Evolutionary conservation across 2,329 filamentous ascomycete species (phyloP).

Genomic region (Neofusicoccum sp.): DNA sequence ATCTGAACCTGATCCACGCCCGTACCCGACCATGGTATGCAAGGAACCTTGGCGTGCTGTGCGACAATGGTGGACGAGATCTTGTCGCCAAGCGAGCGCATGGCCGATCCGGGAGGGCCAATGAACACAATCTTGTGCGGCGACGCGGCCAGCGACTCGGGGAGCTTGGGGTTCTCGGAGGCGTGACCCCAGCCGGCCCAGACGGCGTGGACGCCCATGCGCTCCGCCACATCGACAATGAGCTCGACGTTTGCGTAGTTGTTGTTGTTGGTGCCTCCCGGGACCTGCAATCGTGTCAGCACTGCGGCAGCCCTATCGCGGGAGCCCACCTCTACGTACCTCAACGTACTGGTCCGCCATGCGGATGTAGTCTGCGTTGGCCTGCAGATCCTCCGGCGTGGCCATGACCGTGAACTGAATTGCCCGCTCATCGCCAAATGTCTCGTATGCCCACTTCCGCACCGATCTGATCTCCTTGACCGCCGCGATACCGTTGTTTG

Average conservation of each 20-base stretch:
- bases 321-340: constrained; percentile 41
- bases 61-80: constrained; percentile 99
- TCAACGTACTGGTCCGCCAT: constrained; percentile 99
- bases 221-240: constrained; percentile 97
- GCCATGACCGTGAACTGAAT: constrained; percentile 99
- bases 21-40: constrained; percentile 98
- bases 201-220: constrained; percentile 96
- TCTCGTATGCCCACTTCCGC: constrained; percentile 99
- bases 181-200: constrained; percentile 99
- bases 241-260: constrained; percentile 99
- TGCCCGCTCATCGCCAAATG: constrained; percentile 94
- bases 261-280: constrained; percentile 99
- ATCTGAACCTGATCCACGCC: constrained; percentile 80
- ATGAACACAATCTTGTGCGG: constrained; percentile 99
- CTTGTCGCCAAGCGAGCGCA: constrained; percentile 99
- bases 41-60: constrained; percentile 92
- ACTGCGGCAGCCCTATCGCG: constrained; percentile 18
- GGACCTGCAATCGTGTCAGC: constrained; percentile 57
- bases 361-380: constrained; percentile 98
- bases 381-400: constrained; percentile 93
- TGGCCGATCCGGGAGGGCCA: constrained; percentile 93
- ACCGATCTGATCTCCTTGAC: constrained; percentile 99
- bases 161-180: constrained; percentile 96
- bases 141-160: constrained; percentile 91
- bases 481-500: constrained; percentile 99